Evolutionary conservation across 495 filamentous ascomycete genomes (phyloP).

Genomic region (Hyaloscypha hepaticicola): DNA sequence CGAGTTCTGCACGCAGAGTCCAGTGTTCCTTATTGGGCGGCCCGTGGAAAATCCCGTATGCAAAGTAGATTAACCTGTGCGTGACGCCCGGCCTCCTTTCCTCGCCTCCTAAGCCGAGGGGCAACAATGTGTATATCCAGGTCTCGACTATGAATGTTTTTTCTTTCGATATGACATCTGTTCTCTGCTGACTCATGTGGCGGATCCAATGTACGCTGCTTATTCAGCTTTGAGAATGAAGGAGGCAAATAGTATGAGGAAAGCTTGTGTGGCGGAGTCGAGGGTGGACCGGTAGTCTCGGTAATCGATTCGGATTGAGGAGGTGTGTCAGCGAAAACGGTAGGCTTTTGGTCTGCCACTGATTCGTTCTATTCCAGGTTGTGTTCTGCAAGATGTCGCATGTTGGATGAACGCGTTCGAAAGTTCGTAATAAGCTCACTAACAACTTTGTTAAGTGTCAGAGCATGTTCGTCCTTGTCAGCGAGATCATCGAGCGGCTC

Average conservation of each 20-base stretch:
- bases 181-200: constrained; percentile 6
- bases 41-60: constrained; percentile 5
- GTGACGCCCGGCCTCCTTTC: background rate
- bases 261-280: background rate
- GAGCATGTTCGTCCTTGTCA: background rate
- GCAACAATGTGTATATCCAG: constrained; percentile 7
- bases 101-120: background rate
- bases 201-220: background rate
- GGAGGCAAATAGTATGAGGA: constrained; percentile 5
- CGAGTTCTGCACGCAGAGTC: constrained; percentile 10
- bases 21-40: constrained; percentile 3
- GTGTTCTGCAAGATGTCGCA: background rate
- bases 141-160: background rate
- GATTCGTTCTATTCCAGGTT: background rate
- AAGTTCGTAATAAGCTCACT: background rate
- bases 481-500: background rate
- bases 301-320: constrained; percentile 7
- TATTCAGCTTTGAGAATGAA: constrained; percentile 9
- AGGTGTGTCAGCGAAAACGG: background rate
- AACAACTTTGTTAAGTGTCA: background rate
- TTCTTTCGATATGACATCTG: background rate
- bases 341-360: background rate
- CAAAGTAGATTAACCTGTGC: constrained; percentile 15
- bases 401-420: background rate
- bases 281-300: constrained; percentile 1